phyloP scores from a whole-genome alignment of 2,329 filamentous ascomycete species.

The Colletotrichum liaoningense region DNA sequence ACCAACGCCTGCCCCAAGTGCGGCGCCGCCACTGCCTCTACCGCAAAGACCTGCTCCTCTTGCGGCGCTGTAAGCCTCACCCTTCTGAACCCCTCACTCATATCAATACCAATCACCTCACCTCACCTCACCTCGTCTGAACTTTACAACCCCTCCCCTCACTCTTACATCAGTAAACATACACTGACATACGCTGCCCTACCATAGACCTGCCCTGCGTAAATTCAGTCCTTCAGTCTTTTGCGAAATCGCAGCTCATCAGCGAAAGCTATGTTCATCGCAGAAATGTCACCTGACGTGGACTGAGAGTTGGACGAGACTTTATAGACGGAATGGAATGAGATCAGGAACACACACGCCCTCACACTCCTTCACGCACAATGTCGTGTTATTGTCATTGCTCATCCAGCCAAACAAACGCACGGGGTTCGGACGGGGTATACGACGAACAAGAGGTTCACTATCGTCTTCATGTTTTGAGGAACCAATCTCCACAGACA shows the following conservation, averaged over 20 bases:
- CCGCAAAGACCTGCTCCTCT: slow-evolving; percentile 63
- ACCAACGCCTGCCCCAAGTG: slow-evolving; percentile 67
- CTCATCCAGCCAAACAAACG: not conserved
- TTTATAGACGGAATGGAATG: not conserved
- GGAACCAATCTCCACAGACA: not conserved
- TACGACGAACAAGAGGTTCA: not conserved
- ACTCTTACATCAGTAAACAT: not conserved
- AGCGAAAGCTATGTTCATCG: not conserved
- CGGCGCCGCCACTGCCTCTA: slow-evolving; percentile 56
- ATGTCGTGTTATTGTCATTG: not conserved
- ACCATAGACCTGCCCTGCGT: slow-evolving; percentile 47
- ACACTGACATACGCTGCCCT: slow-evolving; percentile 2
- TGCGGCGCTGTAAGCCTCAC: slow-evolving; percentile 66
- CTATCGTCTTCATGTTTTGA: not conserved
- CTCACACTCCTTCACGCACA: slow-evolving; percentile 25
- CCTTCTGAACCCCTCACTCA: not conserved
- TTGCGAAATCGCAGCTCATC: not conserved
- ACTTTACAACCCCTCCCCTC: not conserved
- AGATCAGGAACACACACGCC: slow-evolving; percentile 5
- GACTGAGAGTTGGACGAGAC: not conserved
- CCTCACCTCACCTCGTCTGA: not conserved
- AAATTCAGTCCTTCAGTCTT: slow-evolving; percentile 4
- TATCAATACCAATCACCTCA: not conserved
- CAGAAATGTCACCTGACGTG: not conserved
- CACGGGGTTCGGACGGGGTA: not conserved